Base-by-base conservation (phyloP, 345 rosid genomes). In the Aegle marmelos region DNA sequence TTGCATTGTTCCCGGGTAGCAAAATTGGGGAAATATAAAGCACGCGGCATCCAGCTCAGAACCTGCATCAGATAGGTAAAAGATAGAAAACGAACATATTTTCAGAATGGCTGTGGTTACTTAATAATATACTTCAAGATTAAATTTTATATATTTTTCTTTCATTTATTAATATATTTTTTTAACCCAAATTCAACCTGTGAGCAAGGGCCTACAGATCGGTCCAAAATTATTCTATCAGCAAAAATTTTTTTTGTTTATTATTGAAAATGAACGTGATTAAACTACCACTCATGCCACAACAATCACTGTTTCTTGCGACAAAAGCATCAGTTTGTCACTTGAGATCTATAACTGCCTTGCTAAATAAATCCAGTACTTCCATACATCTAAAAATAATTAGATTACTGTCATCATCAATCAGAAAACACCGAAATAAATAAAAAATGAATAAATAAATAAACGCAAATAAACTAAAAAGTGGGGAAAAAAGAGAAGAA, bases 21-120 rank as follows among this genome's bases (percentile, higher is more conserved):
- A 78, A 93, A 93, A 57, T 77, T 88, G 0, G 93, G 90, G 22
- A 82, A 91, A 79, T 88, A 89, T 63, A 89, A 68, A 48, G 90
- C 88, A 11, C 94, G 88, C 11, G 94, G 94, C 72, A 58, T 82
- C 95, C 95, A 93, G 78, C 98, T 93, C 83, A 90, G 83, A 70
- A 88, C 89, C 98, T 93, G 80, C 27, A 73, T 66, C 59, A 34
- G 24, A 53, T 37, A 65, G 27, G 30, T 30, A 45, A 28, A 33
- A 70, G 48, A 28, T 72, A 41, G 33, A 19, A 71, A 41, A 39
- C 2, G 28, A 30, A 6, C 34, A 9, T 27, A 39, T 61, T 37
- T 59, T 48, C 33, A 30, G 22, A 0, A 33, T 1, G 60, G 61
- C 21, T 28, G 36, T 7, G 57, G 7, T 25, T 59, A 60, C 30